Evolutionary conservation across 2,329 filamentous ascomycete species (phyloP), one percentile per base, ranked within the genome.

Genomic region (Eutypella sp.): DNA sequence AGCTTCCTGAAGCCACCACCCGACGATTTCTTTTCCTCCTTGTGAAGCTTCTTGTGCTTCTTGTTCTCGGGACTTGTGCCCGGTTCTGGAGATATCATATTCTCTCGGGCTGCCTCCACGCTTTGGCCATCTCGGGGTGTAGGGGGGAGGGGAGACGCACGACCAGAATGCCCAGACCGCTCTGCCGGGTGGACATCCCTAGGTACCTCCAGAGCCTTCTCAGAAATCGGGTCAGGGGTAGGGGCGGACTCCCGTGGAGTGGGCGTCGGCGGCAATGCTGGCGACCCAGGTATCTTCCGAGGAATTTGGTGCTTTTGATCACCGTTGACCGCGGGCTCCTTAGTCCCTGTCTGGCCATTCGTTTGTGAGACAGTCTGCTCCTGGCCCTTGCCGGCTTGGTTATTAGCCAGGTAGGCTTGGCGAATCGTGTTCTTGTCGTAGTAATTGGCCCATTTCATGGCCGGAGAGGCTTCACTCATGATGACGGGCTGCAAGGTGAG

Each of bases 401-500:
- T 72, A 61, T 95, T 84, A 39, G 82, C 80, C 42, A 97, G 75
- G 66, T 97, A 97, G n/a, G 88, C 83, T 52, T 89, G 83, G 44
- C 90, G 84, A 51, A 95, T 85, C 7, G 85, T 76, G 58, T 93
- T 84, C 68, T 93, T 95, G 68, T 97, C 93, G 63, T 96, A 97
- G 58, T 90, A 90, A 66, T 78, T 92, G 25, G 92, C 89, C 93
- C 93, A 99, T 66, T 96, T 95, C 84, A 99, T 85, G 1, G 93
- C 93, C 20, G 90, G 87, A 8, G 87, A 93, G 16, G 91, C 92
- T 64, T 96, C 93, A 44, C 77, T 89, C 59, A 91, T 76, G 50
- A 97, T 85, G 44, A 83, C 79, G 1, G 90, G 87, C 62, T 96
- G 91, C 40, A 97, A 72, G 3, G 90, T 96, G 60, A 96, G 78